Percentiles rank a stretch among this genome's conserved stretches.
These are phyloP conservation scores for Tricholoma sp. DNA, from an alignment of 768 basidiomycete species.

Conservation along the genomic window DNA sequence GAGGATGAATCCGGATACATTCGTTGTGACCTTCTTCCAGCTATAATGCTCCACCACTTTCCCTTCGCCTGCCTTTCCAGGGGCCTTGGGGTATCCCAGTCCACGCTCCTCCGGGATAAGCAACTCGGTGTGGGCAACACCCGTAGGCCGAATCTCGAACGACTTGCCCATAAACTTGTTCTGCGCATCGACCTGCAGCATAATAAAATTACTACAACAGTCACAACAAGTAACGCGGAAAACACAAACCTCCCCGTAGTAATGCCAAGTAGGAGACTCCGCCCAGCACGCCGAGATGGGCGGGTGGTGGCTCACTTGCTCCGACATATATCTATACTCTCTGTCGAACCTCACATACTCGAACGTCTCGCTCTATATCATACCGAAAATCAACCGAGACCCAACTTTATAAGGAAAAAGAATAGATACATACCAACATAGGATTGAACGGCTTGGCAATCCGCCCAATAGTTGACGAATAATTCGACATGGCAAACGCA, in stretches of 20 bases:
- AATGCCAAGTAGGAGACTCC: slow-evolving; percentile 84
- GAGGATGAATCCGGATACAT: slow-evolving; percentile 90
- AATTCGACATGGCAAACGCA: slow-evolving; percentile 98
- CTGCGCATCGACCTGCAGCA: slow-evolving; percentile 81
- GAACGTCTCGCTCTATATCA: slow-evolving; percentile 77
- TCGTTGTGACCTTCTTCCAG: slow-evolving; percentile 94
- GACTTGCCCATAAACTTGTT: slow-evolving; percentile 96
- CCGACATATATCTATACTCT: slow-evolving; percentile 88
- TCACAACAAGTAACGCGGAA: neutral
- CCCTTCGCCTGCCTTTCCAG: slow-evolving; percentile 33
- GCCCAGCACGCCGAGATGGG: slow-evolving; percentile 96
- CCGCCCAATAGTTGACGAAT: slow-evolving; percentile 91
- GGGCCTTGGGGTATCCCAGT: slow-evolving; percentile 55
- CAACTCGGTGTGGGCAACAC: slow-evolving; percentile 86
- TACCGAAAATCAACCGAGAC: neutral
- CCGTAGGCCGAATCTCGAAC: slow-evolving; percentile 94
- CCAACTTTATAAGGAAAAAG: neutral
- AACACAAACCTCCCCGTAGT: slow-evolving; percentile 71
- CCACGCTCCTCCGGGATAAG: slow-evolving; percentile 65
- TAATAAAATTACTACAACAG: neutral
- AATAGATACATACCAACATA: slow-evolving; percentile 61
- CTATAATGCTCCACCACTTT: slow-evolving; percentile 86
- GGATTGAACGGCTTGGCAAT: slow-evolving; percentile 98
- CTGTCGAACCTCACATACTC: slow-evolving; percentile 88
- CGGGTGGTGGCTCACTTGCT: slow-evolving; percentile 97